Evolutionary conservation across 1,284 basidiomycete genomes (phyloP).

Genomic region (Cutaneotrichosporon cyanovorans): DNA sequence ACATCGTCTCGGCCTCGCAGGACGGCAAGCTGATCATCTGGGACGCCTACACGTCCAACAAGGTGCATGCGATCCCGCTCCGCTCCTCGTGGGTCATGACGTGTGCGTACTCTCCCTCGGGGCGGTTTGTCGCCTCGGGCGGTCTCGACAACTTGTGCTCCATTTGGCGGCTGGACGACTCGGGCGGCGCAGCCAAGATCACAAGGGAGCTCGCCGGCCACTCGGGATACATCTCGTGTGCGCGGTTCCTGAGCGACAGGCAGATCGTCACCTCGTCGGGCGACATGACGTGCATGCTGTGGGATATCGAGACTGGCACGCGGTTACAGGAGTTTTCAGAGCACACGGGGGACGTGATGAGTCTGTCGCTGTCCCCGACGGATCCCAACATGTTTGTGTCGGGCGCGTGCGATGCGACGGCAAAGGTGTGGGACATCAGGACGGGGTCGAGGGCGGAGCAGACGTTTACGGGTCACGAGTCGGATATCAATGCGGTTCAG

Average conservation of each 20-base stretch:
- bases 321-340: constrained; percentile 95
- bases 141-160: constrained; percentile 99
- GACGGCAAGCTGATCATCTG: constrained; percentile 99
- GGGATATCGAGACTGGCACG: constrained; percentile 97
- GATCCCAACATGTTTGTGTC: constrained; percentile 96
- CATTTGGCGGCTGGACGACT: constrained; percentile 65
- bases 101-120: constrained; percentile 94
- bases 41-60: constrained; percentile 99
- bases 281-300: constrained; percentile 99
- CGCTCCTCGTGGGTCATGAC: constrained; percentile 99
- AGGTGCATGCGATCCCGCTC: constrained; percentile 96
- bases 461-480: constrained; percentile 97
- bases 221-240: constrained; percentile 95
- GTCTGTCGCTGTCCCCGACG: constrained; percentile 86
- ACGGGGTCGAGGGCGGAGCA: constrained; percentile 85
- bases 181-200: constrained; percentile 46
- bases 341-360: constrained; percentile 99
- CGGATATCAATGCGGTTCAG: constrained; percentile 98
- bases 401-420: constrained; percentile 94
- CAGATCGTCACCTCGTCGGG: constrained; percentile 96
- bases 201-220: constrained; percentile 86
- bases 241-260: constrained; percentile 94
- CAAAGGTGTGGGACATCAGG: constrained; percentile 97
- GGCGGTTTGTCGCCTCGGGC: constrained; percentile 95
- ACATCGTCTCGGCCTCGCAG: constrained; percentile 96